phyloP scores from a whole-genome alignment of 2,329 filamentous ascomycete species.

The Colletotrichum somersetense region DNA sequence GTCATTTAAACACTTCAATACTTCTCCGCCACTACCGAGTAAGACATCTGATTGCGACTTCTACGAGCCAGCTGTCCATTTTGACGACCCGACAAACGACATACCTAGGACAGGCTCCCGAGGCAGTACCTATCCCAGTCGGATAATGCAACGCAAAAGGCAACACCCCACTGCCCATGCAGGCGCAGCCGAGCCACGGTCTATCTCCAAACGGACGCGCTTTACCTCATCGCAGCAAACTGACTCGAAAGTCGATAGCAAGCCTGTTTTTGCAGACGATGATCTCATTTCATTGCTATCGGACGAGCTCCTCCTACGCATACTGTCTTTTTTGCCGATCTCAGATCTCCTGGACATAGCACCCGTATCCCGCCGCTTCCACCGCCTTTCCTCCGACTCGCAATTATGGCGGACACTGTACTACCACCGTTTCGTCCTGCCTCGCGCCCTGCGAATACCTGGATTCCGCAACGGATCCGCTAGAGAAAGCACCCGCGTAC shows the following conservation, averaged over 20 bases:
- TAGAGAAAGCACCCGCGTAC: slow-evolving; percentile 53
- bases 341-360: slow-evolving; percentile 73
- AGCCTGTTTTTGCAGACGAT: slow-evolving; percentile 13
- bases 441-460: slow-evolving; percentile 81
- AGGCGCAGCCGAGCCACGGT: background rate
- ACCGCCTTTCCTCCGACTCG: slow-evolving; percentile 79
- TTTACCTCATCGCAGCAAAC: slow-evolving; percentile 5
- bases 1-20: background rate
- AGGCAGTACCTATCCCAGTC: background rate
- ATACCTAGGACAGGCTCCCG: background rate
- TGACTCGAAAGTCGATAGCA: background rate
- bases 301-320: slow-evolving; percentile 88
- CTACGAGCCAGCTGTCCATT: background rate
- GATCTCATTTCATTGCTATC: slow-evolving; percentile 82
- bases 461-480: slow-evolving; percentile 64
- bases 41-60: background rate
- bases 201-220: slow-evolving; percentile 7
- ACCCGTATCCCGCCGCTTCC: slow-evolving; percentile 81
- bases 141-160: slow-evolving; percentile 19
- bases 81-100: background rate
- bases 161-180: background rate
- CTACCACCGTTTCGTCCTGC: slow-evolving; percentile 87
- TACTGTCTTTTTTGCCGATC: slow-evolving; percentile 82
- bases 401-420: slow-evolving; percentile 94
- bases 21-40: background rate